phyloP scores from a whole-genome alignment of 129 eudicot genomes.

The Tanacetum coccineum region DNA sequence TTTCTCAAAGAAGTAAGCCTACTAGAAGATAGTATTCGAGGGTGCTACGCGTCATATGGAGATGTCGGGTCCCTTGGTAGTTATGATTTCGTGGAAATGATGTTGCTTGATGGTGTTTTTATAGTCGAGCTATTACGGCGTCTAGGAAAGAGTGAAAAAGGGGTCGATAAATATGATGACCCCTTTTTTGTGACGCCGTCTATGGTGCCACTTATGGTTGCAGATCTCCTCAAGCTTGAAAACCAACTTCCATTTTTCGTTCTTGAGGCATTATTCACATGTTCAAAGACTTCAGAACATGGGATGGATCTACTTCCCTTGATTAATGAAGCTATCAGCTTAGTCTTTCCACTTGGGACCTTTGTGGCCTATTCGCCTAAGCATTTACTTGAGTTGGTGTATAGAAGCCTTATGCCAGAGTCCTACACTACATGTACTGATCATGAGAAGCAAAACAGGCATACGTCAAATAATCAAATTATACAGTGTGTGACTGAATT shows the following conservation, averaged over 20 bases:
- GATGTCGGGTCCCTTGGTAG: not conserved
- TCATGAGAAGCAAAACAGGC: not conserved
- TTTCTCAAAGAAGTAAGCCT: conserved; percentile 2
- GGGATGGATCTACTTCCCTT: not conserved
- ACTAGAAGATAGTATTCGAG: conserved; percentile 9
- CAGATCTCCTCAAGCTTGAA: conserved; percentile 24
- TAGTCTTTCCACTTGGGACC: conserved; percentile 10
- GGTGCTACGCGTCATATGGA: conserved; percentile 14
- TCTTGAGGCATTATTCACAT: not conserved
- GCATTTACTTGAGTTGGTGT: conserved; percentile 22
- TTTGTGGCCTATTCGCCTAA: not conserved
- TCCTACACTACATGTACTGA: conserved; percentile 1
- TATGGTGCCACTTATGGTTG: conserved; percentile 15
- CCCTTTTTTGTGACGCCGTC: conserved; percentile 1
- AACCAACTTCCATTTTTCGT: conserved; percentile 27
- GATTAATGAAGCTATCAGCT: not conserved
- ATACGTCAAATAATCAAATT: too few relatives aligned
- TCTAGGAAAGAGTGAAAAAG: conserved; percentile 4
- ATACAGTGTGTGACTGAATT: conserved; percentile 14
- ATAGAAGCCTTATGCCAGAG: conserved; percentile 10
- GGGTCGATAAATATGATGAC: conserved; percentile 5
- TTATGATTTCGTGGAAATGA: conserved; percentile 29
- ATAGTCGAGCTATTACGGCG: conserved; percentile 14
- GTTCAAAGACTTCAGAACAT: conserved; percentile 4
- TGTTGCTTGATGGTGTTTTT: conserved; percentile 29